These are phyloP conservation scores for Phytopythium boreale DNA, from an alignment of 352 stramenopile genomes.

Conservation along the genomic window DNA sequence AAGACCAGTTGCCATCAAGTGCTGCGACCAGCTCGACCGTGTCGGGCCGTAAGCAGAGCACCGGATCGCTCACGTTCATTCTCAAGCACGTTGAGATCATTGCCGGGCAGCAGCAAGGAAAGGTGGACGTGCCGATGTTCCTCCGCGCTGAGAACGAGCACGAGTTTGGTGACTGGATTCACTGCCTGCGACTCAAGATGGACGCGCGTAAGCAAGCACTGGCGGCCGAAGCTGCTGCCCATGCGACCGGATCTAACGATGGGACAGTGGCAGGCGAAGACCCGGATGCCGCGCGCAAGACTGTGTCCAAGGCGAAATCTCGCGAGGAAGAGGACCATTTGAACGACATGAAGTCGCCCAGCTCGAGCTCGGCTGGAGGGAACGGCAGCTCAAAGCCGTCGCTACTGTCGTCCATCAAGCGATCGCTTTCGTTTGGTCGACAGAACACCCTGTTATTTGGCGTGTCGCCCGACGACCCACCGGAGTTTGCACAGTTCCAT, in stretches of 20 bases:
- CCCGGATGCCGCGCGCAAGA: neutral
- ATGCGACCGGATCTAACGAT: neutral
- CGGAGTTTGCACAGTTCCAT: constrained; percentile 52
- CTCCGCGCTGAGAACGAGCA: constrained; percentile 46
- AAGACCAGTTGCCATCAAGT: constrained; percentile 8
- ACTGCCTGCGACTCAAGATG: constrained; percentile 52
- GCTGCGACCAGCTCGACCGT: constrained; percentile 3
- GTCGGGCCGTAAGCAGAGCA: constrained; percentile 10
- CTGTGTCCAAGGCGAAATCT: neutral
- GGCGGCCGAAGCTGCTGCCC: constrained; percentile 1
- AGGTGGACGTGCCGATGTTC: constrained; percentile 43
- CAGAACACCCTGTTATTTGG: neutral
- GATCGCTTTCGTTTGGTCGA: constrained; percentile 1
- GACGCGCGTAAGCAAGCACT: constrained; percentile 38
- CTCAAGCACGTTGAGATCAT: constrained; percentile 50
- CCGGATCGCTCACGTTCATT: constrained; percentile 31
- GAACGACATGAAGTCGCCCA: constrained; percentile 3
- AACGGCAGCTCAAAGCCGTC: neutral
- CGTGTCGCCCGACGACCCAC: constrained; percentile 20
- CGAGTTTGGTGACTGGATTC: constrained; percentile 44
- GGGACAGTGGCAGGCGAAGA: neutral
- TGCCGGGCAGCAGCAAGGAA: constrained; percentile 27
- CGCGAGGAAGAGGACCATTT: neutral
- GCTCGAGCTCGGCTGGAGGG: neutral
- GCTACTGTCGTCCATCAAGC: constrained; percentile 4